A percentile compares a stretch with the other conserved stretches of the same genome.
Evolutionary conservation across 495 filamentous ascomycete genomes (phyloP).

Genomic region (Astrothelium subdiscretum): DNA sequence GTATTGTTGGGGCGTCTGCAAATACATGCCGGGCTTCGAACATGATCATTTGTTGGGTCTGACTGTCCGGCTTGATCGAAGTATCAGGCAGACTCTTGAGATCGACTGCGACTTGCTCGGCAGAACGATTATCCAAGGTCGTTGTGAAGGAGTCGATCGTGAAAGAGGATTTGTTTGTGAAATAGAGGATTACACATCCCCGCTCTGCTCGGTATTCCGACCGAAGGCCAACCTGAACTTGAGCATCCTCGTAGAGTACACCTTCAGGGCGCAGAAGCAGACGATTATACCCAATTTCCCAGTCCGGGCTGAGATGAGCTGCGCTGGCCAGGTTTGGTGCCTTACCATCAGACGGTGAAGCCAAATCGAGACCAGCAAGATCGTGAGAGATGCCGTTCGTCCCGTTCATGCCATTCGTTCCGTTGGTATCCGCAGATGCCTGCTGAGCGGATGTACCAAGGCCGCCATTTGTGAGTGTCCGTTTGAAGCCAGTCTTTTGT

Average conservation of each 20-base stretch:
- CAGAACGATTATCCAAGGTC: constrained; percentile 69
- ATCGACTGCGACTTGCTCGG: constrained; percentile 64
- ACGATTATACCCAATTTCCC: constrained; percentile 83
- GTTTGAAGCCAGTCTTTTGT: constrained; percentile 62
- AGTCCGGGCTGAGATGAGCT: constrained; percentile 85
- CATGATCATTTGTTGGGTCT: constrained; percentile 90
- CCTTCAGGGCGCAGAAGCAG: constrained; percentile 72
- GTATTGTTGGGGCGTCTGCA: constrained; percentile 73
- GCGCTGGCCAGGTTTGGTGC: constrained; percentile 79
- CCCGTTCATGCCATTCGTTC: constrained; percentile 27
- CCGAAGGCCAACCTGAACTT: constrained; percentile 85
- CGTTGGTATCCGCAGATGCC: constrained; percentile 26
- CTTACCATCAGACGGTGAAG: constrained; percentile 20
- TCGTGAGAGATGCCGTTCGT: constrained; percentile 34
- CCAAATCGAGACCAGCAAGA: constrained; percentile 20
- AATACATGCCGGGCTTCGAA: constrained; percentile 80
- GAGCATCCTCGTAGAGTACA: constrained; percentile 85
- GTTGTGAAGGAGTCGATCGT: constrained; percentile 84
- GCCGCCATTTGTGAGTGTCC: constrained; percentile 56
- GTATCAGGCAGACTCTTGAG: constrained; percentile 82
- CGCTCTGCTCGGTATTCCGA: constrained; percentile 89
- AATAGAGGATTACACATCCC: constrained; percentile 91
- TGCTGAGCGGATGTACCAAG: constrained; percentile 2
- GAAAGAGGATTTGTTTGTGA: constrained; percentile 81
- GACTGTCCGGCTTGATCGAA: constrained; percentile 56